These are phyloP conservation scores for Calocera cornea DNA, from an alignment of 768 basidiomycete species.

Conservation along the genomic window DNA sequence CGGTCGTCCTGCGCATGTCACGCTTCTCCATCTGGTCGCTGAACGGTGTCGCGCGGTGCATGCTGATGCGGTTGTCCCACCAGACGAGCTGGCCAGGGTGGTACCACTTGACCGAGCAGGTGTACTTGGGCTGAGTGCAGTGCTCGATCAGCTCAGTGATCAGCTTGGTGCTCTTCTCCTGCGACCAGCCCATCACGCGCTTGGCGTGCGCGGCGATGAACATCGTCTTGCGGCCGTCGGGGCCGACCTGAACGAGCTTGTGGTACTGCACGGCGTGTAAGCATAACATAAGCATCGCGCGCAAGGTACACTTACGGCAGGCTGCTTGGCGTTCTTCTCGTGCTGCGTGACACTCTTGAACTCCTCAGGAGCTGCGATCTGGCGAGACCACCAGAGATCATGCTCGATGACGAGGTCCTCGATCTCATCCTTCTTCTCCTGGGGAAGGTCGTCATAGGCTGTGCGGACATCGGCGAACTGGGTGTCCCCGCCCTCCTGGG, in stretches of 20 bases:
- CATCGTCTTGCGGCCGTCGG: constrained; percentile 14
- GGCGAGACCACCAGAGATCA: constrained; percentile 17
- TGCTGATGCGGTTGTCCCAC: constrained; percentile 14
- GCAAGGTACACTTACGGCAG: constrained; percentile 4
- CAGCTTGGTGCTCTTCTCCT: constrained; percentile 13
- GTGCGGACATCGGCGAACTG: constrained; percentile 19
- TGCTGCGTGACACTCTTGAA: constrained; percentile 11
- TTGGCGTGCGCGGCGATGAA: constrained; percentile 16
- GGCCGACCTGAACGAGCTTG: constrained; percentile 14
- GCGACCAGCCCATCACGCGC: constrained; percentile 12
- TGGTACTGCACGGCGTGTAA: constrained; percentile 8
- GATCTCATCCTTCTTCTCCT: constrained; percentile 17
- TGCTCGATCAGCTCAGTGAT: constrained; percentile 15
- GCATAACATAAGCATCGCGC: no score
- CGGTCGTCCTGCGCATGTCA: constrained; percentile 18
- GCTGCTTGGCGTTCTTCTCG: constrained; percentile 14
- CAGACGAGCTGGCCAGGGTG: constrained; percentile 12
- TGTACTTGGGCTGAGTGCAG: constrained; percentile 15
- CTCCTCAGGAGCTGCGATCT: constrained; percentile 16
- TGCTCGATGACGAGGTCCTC: constrained; percentile 16
- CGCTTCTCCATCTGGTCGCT: constrained; percentile 17
- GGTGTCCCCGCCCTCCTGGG: constrained; percentile 21
- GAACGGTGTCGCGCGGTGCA: constrained; percentile 16
- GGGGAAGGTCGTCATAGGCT: constrained; percentile 19
- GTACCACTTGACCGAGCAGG: constrained; percentile 14